Percentiles rank a stretch among this genome's conserved stretches.
Conservation (phyloP, 2,329 filamentous ascomycete species). For the Verticillium alfalfae region DNA sequence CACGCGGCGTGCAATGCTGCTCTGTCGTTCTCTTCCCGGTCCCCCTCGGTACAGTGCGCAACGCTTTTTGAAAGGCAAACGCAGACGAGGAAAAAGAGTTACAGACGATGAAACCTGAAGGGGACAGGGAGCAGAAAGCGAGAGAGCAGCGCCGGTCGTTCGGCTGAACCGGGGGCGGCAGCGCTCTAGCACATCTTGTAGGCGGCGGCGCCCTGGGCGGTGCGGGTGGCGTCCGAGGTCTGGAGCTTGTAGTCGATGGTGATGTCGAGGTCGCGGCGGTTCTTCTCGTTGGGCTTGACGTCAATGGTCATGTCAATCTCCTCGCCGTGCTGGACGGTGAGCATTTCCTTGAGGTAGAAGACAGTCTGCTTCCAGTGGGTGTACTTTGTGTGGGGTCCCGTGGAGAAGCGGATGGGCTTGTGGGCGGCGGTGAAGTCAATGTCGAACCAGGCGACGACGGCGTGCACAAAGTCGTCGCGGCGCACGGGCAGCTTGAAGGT, state of each 20-base stretch:
- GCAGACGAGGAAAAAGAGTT: too few relatives aligned
- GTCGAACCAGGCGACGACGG: conserved; percentile 97
- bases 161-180: neutral
- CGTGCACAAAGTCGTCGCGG: conserved; percentile 92
- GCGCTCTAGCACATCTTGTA: conserved; percentile 71
- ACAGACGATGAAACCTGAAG: too few relatives aligned
- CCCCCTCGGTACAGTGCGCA: too few relatives aligned
- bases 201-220: conserved; percentile 62
- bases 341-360: conserved; percentile 90
- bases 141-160: neutral
- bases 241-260: conserved; percentile 76
- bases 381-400: conserved; percentile 96
- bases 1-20: too few relatives aligned
- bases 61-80: too few relatives aligned
- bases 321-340: conserved; percentile 88
- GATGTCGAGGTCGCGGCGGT: conserved; percentile 92
- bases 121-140: neutral
- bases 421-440: conserved; percentile 98
- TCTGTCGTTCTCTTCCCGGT: too few relatives aligned
- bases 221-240: conserved; percentile 66
- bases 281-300: conserved; percentile 89
- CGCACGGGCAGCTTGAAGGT: conserved; percentile 72
- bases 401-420: conserved; percentile 95
- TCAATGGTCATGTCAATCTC: conserved; percentile 66
- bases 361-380: conserved; percentile 99